Evolutionary conservation across 148 eudicot genomes (phyloP).

Genomic region (Silene latifolia): DNA sequence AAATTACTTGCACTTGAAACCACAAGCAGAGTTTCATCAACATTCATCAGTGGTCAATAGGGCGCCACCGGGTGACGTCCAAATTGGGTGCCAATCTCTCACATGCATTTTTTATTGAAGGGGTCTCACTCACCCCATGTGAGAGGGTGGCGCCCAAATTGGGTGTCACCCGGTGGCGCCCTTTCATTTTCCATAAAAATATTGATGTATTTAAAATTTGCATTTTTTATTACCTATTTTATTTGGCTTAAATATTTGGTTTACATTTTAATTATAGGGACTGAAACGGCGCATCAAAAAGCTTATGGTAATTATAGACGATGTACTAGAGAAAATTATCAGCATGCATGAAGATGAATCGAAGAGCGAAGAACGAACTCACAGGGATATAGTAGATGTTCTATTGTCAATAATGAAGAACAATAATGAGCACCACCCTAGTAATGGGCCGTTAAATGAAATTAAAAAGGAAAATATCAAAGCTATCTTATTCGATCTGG

Average conservation of each 20-base stretch:
- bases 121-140: no score
- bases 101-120: no score
- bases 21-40: no score
- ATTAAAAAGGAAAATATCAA: conserved; percentile 16
- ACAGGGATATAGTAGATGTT: conserved; percentile 13
- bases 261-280: not conserved
- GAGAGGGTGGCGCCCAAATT: no score
- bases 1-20: no score
- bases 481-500: conserved; percentile 18
- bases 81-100: no score
- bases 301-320: conserved; percentile 13
- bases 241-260: no score
- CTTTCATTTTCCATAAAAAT: no score
- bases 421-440: not conserved
- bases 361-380: conserved; percentile 10
- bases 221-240: not conserved
- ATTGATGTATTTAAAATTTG: no score
- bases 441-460: not conserved
- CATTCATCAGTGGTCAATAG: no score
- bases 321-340: conserved; percentile 13
- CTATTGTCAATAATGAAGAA: conserved; percentile 6
- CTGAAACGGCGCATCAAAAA: conserved; percentile 7
- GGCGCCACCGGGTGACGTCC: no score
- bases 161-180: no score
- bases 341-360: conserved; percentile 12